phyloP scores from a whole-genome alignment of 2,329 filamentous ascomycete species.

The Didymellaceae sp. region DNA sequence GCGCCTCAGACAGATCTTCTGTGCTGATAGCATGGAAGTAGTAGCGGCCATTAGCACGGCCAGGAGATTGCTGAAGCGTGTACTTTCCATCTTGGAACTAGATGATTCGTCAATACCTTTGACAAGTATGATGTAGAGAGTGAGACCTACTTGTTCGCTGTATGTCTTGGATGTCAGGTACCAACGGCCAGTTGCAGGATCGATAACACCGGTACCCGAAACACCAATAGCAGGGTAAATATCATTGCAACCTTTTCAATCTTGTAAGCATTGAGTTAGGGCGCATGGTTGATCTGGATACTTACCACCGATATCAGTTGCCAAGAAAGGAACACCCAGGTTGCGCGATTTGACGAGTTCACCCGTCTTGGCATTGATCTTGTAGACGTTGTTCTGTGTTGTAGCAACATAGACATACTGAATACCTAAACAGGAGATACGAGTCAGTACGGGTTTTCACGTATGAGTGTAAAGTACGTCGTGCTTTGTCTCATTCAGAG shows the following conservation, averaged over 20 bases:
- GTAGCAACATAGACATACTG: slow-evolving; percentile 65
- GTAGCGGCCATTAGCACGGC: slow-evolving; percentile 53
- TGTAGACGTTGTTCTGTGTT: slow-evolving; percentile 65
- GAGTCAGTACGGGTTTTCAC: too few species aligned
- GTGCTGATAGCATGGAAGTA: slow-evolving; percentile 56
- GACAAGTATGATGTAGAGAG: too few species aligned
- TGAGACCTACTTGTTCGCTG: slow-evolving; percentile 26
- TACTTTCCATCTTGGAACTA: slow-evolving; percentile 35
- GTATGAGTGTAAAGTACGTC: too few species aligned
- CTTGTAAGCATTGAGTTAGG: background rate
- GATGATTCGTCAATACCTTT: background rate
- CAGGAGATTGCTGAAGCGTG: slow-evolving; percentile 38
- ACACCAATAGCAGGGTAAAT: slow-evolving; percentile 58
- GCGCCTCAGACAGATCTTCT: slow-evolving; percentile 52
- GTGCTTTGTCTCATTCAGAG: too few species aligned
- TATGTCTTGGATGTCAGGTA: slow-evolving; percentile 61
- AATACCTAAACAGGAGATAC: slow-evolving; percentile 15
- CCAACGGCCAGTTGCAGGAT: slow-evolving; percentile 57
- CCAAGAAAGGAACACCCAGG: slow-evolving; percentile 58
- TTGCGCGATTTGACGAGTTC: slow-evolving; percentile 57
- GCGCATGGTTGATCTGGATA: slow-evolving; percentile 28
- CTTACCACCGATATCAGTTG: slow-evolving; percentile 50
- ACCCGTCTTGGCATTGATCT: slow-evolving; percentile 62
- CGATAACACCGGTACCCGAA: slow-evolving; percentile 60
- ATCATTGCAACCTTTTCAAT: slow-evolving; percentile 49